phyloP scores from a whole-genome alignment of 176 grass and related monocot genomes.

The Chrysopogon serrulatus region DNA sequence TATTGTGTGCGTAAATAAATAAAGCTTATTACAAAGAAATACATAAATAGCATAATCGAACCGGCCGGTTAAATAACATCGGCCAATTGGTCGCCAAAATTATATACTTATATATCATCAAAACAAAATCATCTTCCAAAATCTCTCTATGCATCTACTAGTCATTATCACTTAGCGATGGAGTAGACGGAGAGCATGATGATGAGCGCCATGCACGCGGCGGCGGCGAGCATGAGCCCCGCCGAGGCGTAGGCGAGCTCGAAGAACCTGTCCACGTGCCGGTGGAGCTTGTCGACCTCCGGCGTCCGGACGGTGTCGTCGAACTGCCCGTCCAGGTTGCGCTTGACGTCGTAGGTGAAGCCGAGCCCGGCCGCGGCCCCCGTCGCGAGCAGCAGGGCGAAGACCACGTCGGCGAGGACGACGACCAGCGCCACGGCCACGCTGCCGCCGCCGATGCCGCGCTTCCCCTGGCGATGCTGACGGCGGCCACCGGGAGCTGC shows the following conservation, averaged over 20 bases:
- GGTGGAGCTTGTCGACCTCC: background rate
- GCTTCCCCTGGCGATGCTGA: background rate
- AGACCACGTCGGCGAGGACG: background rate
- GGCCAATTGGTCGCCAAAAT: too few relatives aligned
- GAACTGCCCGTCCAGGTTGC: background rate
- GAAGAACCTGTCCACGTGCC: background rate
- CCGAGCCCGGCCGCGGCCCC: background rate
- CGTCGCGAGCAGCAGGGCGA: background rate
- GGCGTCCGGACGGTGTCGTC: background rate
- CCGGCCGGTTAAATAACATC: too few relatives aligned
- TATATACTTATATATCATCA: too few relatives aligned
- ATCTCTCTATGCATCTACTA: background rate
- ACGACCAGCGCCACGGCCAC: background rate
- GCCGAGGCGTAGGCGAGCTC: background rate
- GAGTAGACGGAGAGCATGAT: background rate
- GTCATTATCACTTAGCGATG: background rate
- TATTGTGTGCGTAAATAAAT: too few relatives aligned
- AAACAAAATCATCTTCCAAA: background rate
- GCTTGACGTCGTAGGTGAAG: background rate
- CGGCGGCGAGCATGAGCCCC: conserved; percentile 1
- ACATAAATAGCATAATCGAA: too few relatives aligned
- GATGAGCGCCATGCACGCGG: background rate
- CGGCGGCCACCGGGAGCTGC: background rate
- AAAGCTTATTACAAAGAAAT: too few relatives aligned
- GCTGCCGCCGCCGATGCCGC: background rate